Percentiles rank a stretch among this genome's conserved stretches.
phyloP scores from a whole-genome alignment of 2,329 filamentous ascomycete genomes.

The Exophiala calicioides region DNA sequence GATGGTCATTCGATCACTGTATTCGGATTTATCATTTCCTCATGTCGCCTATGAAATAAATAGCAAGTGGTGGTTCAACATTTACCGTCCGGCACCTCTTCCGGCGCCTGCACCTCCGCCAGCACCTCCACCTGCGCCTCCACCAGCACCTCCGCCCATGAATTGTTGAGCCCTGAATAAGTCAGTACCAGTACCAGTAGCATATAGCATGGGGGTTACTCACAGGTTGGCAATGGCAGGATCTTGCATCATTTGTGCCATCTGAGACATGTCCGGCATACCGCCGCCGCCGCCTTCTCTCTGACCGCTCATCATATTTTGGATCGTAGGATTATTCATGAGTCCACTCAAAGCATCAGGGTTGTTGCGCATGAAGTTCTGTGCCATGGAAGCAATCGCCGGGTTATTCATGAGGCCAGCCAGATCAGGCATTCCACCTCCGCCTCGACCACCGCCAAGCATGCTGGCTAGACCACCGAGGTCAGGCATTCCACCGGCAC shows the following conservation, averaged over 20 bases:
- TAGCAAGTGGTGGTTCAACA: neutral
- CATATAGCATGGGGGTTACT: slow-evolving; percentile 47
- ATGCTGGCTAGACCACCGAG: slow-evolving; percentile 70
- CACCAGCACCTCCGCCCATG: slow-evolving; percentile 60
- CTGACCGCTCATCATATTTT: slow-evolving; percentile 34
- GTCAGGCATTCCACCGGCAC: slow-evolving; percentile 66
- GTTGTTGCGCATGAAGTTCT: slow-evolving; percentile 97
- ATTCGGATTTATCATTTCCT: slow-evolving; percentile 19
- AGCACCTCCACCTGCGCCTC: slow-evolving; percentile 36
- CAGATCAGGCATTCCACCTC: slow-evolving; percentile 84
- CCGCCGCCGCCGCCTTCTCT: slow-evolving; percentile 62
- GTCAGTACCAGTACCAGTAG: slow-evolving; percentile 7
- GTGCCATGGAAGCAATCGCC: slow-evolving; percentile 96
- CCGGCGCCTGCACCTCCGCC: slow-evolving; percentile 28
- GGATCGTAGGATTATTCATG: slow-evolving; percentile 78
- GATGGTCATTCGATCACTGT: neutral
- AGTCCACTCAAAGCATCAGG: slow-evolving; percentile 87
- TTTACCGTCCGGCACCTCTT: slow-evolving; percentile 20
- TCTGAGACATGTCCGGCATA: slow-evolving; percentile 73
- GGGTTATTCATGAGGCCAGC: slow-evolving; percentile 90
- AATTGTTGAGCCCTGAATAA: slow-evolving; percentile 63
- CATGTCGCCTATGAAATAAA: slow-evolving; percentile 14
- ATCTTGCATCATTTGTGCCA: slow-evolving; percentile 79
- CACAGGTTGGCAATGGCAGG: slow-evolving; percentile 90
- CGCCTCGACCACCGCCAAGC: slow-evolving; percentile 63